phyloP scores from a whole-genome alignment of 495 filamentous ascomycete species.

The Neurospora intermedia region DNA sequence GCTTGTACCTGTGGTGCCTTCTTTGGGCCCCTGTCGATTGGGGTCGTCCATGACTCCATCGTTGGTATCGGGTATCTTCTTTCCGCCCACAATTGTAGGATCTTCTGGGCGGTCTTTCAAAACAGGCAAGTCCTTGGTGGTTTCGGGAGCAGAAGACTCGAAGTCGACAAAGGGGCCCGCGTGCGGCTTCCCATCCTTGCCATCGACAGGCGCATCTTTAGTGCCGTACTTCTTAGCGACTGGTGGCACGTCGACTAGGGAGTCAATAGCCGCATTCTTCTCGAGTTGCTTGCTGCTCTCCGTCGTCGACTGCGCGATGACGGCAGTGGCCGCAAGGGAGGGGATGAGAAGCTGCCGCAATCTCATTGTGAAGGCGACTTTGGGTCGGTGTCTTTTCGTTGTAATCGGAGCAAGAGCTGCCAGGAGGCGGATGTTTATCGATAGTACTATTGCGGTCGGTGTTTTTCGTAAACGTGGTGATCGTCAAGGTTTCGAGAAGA shows the following conservation, averaged over 20 bases:
- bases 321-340: constrained; percentile 28
- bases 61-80: constrained; percentile 62
- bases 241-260: constrained; percentile 9
- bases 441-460: not conserved
- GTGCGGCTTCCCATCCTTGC: constrained; percentile 91
- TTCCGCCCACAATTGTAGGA: constrained; percentile 45
- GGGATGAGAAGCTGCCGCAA: constrained; percentile 34
- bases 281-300: constrained; percentile 7
- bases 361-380: constrained; percentile 25
- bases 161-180: constrained; percentile 78
- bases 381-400: not conserved
- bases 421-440: not conserved
- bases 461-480: not conserved
- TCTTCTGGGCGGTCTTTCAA: constrained; percentile 39
- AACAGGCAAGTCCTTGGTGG: constrained; percentile 32
- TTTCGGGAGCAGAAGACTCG: constrained; percentile 28
- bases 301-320: constrained; percentile 14
- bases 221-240: constrained; percentile 45
- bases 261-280: constrained; percentile 6
- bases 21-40: constrained; percentile 57
- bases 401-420: not conserved
- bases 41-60: constrained; percentile 91
- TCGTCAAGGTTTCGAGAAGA: not conserved
- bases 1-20: constrained; percentile 77
- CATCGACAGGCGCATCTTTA: constrained; percentile 87